Percentiles rank a stretch among this genome's conserved stretches.
Conservation (phyloP, 768 basidiomycete species). For the Rhodotorula graminis region DNA sequence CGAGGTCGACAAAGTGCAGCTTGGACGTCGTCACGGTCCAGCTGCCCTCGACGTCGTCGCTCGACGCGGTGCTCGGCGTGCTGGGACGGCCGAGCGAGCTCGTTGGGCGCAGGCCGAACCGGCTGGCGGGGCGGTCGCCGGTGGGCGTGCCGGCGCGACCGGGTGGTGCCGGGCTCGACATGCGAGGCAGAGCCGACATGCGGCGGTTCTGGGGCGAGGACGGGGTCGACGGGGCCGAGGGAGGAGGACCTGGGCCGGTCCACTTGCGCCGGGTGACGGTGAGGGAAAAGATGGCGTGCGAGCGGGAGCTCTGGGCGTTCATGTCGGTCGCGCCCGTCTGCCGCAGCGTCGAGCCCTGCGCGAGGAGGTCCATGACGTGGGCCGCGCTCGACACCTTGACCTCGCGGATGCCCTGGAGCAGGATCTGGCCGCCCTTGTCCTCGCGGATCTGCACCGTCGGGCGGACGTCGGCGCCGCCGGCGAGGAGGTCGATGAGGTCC, state of each 20-base stretch:
- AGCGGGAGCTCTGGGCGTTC: constrained; percentile 97
- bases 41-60: constrained; percentile 57
- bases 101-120: constrained; percentile 32
- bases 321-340: constrained; percentile 96
- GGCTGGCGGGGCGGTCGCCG: constrained; percentile 23
- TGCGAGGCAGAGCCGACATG: constrained; percentile 24
- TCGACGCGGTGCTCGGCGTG: background rate
- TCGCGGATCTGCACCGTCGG: constrained; percentile 93
- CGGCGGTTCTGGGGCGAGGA: constrained; percentile 18
- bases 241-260: constrained; percentile 51
- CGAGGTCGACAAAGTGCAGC: constrained; percentile 97
- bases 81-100: constrained; percentile 19
- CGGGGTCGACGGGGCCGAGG: constrained; percentile 10
- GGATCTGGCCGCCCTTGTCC: constrained; percentile 92
- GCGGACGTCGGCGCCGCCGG: constrained; percentile 58
- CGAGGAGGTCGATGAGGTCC: constrained; percentile 91
- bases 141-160: constrained; percentile 23
- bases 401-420: constrained; percentile 93
- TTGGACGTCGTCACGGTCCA: constrained; percentile 90
- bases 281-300: constrained; percentile 97
- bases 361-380: constrained; percentile 90
- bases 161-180: constrained; percentile 12
- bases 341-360: constrained; percentile 80
- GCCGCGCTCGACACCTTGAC: constrained; percentile 72
- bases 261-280: constrained; percentile 87